Conservation (phyloP, 306 rosid genomes). For the Dryas drummondii region DNA sequence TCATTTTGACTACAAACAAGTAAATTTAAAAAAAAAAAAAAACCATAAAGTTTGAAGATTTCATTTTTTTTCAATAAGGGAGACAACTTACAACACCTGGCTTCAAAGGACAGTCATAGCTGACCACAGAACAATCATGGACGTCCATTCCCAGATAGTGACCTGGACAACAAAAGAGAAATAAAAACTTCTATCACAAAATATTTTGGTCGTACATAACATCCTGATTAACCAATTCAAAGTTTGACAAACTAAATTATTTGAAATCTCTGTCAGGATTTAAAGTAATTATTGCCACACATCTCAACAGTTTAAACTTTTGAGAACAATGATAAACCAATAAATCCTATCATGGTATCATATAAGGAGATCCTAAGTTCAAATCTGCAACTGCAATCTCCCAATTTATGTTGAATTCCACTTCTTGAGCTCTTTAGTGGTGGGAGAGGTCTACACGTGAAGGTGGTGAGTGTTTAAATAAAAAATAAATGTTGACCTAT, state of each 20-base stretch:
- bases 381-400: not conserved
- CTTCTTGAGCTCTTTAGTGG: too few species aligned
- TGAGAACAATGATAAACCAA: not conserved
- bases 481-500: too few species aligned
- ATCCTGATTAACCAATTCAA: not conserved
- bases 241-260: conserved; percentile 12
- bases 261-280: not conserved
- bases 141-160: conserved; percentile 95
- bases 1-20: not conserved
- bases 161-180: conserved; percentile 44
- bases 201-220: not conserved
- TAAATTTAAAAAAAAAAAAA: not conserved
- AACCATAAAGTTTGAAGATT: too few species aligned
- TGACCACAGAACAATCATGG: conserved; percentile 77
- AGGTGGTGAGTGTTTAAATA: too few species aligned
- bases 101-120: conserved; percentile 63
- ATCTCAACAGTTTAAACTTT: conserved; percentile 2
- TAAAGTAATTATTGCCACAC: not conserved
- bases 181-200: not conserved
- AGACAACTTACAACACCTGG: conserved; percentile 91
- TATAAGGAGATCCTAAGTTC: not conserved
- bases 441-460: too few species aligned
- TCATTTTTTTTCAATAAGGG: conserved; percentile 23
- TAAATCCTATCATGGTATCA: not conserved
- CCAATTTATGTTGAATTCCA: too few species aligned